These are phyloP conservation scores for Magnusiomyces sp. DNA, from an alignment of 1,139 yeast genomes.

Conservation along the genomic window DNA sequence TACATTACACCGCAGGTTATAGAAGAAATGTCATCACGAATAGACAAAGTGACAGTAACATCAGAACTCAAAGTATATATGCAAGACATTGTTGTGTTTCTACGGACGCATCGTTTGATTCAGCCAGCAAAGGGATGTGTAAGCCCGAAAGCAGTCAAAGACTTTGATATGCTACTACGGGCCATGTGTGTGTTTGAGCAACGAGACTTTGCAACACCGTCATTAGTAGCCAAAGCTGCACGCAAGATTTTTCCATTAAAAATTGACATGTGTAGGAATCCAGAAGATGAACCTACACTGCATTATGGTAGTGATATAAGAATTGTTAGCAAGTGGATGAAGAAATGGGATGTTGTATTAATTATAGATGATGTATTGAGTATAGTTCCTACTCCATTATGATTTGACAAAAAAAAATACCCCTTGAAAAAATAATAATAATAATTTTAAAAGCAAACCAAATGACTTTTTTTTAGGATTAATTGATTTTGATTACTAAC, in stretches of 20 bases:
- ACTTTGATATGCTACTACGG: constrained; percentile 36
- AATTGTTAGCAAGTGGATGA: constrained; percentile 35
- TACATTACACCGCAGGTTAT: constrained; percentile 3
- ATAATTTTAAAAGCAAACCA: no score
- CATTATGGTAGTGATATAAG: constrained; percentile 46
- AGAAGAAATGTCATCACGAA: constrained; percentile 4
- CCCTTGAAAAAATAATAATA: no score
- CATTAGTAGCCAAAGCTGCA: constrained; percentile 42
- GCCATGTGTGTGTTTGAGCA: constrained; percentile 37
- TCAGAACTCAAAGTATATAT: constrained; percentile 46
- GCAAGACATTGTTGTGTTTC: constrained; percentile 44
- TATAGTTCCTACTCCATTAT: constrained; percentile 42
- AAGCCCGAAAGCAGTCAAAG: constrained; percentile 38
- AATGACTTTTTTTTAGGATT: no score
- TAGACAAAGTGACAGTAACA: constrained; percentile 29
- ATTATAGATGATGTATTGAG: constrained; percentile 43
- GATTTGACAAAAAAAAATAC: constrained; percentile 1
- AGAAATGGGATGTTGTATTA: constrained; percentile 38
- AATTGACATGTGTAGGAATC: constrained; percentile 30
- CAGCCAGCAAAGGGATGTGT: constrained; percentile 37
- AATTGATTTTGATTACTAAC: no score
- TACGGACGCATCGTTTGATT: constrained; percentile 45
- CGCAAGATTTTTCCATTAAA: constrained; percentile 41
- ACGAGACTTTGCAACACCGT: constrained; percentile 41
- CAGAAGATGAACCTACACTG: constrained; percentile 43